Percentiles rank a stretch among this genome's conserved stretches.
These are phyloP conservation scores for Lachnellula suecica DNA, from an alignment of 2,329 filamentous ascomycete species.

Conservation along the genomic window DNA sequence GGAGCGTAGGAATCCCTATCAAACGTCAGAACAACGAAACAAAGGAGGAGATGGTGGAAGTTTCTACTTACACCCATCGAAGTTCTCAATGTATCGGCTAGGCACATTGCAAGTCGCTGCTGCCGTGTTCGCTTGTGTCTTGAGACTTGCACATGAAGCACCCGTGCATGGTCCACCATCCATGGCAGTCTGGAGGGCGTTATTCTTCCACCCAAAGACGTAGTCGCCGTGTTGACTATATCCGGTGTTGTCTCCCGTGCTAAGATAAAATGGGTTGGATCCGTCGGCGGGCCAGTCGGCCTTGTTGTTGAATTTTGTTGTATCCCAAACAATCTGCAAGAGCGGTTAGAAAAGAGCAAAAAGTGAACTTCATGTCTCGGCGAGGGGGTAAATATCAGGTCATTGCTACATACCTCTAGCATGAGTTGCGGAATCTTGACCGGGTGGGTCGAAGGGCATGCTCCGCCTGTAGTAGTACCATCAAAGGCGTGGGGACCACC, in stretches of 20 bases:
- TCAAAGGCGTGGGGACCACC: slow-evolving; percentile 26
- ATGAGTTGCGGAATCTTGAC: slow-evolving; percentile 49
- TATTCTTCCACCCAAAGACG: slow-evolving; percentile 50
- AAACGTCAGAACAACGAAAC: not conserved
- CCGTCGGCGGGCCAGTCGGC: slow-evolving; percentile 44
- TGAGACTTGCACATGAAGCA: slow-evolving; percentile 45
- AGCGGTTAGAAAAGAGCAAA: slow-evolving; percentile 38
- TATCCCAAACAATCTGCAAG: slow-evolving; percentile 53
- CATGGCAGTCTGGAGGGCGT: slow-evolving; percentile 49
- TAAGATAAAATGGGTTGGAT: slow-evolving; percentile 44
- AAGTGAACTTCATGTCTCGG: not conserved
- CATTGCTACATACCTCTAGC: slow-evolving; percentile 47
- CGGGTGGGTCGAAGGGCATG: slow-evolving; percentile 35
- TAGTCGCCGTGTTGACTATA: slow-evolving; percentile 51
- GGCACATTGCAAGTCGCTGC: slow-evolving; percentile 46
- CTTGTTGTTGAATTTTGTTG: slow-evolving; percentile 42
- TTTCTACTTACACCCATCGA: slow-evolving; percentile 45
- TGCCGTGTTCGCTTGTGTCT: slow-evolving; percentile 41
- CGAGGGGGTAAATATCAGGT: slow-evolving; percentile 12
- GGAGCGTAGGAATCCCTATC: not conserved
- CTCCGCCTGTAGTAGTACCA: slow-evolving; percentile 35
- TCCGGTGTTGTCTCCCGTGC: slow-evolving; percentile 43
- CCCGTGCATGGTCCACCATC: slow-evolving; percentile 46
- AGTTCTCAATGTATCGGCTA: slow-evolving; percentile 47
- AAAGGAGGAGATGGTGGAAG: not conserved